Conservation (phyloP, 1,139 yeast genomes). For the Kodamaea plutei region DNA sequence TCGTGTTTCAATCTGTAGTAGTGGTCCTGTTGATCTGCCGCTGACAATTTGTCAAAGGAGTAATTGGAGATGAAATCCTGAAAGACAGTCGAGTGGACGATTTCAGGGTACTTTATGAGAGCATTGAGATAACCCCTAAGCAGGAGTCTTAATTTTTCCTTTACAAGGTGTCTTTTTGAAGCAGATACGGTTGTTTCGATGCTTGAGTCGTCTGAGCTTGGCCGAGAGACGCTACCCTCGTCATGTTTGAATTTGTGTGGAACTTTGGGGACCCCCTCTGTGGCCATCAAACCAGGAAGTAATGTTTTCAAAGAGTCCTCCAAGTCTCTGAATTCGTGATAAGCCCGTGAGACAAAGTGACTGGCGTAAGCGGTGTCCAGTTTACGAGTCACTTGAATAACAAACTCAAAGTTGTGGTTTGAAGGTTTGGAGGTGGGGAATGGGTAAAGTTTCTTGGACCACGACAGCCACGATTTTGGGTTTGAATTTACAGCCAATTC, state of each 20-base stretch:
- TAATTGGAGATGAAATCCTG: constrained; percentile 47
- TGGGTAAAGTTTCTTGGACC: background rate
- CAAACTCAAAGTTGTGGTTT: constrained; percentile 40
- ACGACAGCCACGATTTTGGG: constrained; percentile 13
- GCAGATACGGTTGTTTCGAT: background rate
- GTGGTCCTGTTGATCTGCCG: constrained; percentile 51
- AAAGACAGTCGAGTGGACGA: constrained; percentile 50
- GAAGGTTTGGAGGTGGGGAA: constrained; percentile 12
- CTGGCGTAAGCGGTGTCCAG: constrained; percentile 12
- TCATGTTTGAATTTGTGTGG: constrained; percentile 52
- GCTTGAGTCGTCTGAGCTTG: constrained; percentile 2
- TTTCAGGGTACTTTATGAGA: constrained; percentile 50
- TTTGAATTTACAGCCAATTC: constrained; percentile 14
- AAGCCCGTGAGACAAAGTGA: constrained; percentile 56
- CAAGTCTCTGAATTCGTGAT: constrained; percentile 60
- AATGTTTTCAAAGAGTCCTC: constrained; percentile 46
- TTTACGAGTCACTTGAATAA: constrained; percentile 34
- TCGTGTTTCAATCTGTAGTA: constrained; percentile 58
- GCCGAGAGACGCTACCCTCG: constrained; percentile 16
- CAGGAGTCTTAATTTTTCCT: constrained; percentile 71
- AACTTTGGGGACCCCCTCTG: constrained; percentile 43
- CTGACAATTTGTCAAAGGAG: constrained; percentile 26
- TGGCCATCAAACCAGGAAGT: constrained; percentile 70
- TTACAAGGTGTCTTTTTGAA: constrained; percentile 14
- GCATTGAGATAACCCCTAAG: constrained; percentile 66